A percentile compares a stretch with the other conserved stretches of the same genome.
These are phyloP conservation scores for Eurotiales sp. DNA, from an alignment of 2,329 filamentous ascomycete genomes.

Conservation along the genomic window DNA sequence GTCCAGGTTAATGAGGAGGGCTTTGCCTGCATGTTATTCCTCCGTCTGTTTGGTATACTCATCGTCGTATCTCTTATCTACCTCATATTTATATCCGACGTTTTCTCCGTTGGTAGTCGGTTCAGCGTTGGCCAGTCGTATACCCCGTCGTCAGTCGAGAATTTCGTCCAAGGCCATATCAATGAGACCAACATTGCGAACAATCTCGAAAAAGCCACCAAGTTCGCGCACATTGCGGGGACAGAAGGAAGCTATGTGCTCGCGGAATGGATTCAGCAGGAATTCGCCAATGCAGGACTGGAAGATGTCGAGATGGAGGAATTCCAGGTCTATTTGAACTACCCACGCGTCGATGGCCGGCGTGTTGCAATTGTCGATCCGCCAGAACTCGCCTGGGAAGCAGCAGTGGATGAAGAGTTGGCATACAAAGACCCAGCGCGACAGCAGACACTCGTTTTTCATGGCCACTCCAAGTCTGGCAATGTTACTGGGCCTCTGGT, in stretches of 20 bases:
- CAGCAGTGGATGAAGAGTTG: slow-evolving; percentile 77
- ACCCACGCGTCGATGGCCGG: slow-evolving; percentile 72
- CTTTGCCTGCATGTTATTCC: slow-evolving; percentile 63
- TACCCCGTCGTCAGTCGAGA: slow-evolving; percentile 75
- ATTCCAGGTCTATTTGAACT: slow-evolving; percentile 89
- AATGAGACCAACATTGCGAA: slow-evolving; percentile 67
- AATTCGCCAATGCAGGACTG: slow-evolving; percentile 68
- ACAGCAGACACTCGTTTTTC: slow-evolving; percentile 74
- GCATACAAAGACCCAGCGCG: slow-evolving; percentile 59
- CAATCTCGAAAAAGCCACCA: slow-evolving; percentile 71
- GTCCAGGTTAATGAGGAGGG: slow-evolving; percentile 40
- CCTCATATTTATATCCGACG: slow-evolving; percentile 77
- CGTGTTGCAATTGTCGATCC: slow-evolving; percentile 74
- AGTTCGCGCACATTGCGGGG: slow-evolving; percentile 87
- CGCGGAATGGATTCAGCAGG: slow-evolving; percentile 76
- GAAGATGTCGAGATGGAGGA: slow-evolving; percentile 73
- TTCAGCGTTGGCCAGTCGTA: slow-evolving; percentile 67
- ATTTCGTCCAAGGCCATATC: slow-evolving; percentile 69
- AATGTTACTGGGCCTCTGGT: slow-evolving; percentile 82
- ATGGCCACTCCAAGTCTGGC: slow-evolving; percentile 82
- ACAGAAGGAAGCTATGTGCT: slow-evolving; percentile 87
- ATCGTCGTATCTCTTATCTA: slow-evolving; percentile 76
- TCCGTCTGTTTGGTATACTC: slow-evolving; percentile 69
- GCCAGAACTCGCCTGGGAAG: slow-evolving; percentile 69
- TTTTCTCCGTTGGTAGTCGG: slow-evolving; percentile 67